Conservation (phyloP, 2,329 filamentous ascomycete genomes). For the Endoconidiophora laricicola region DNA sequence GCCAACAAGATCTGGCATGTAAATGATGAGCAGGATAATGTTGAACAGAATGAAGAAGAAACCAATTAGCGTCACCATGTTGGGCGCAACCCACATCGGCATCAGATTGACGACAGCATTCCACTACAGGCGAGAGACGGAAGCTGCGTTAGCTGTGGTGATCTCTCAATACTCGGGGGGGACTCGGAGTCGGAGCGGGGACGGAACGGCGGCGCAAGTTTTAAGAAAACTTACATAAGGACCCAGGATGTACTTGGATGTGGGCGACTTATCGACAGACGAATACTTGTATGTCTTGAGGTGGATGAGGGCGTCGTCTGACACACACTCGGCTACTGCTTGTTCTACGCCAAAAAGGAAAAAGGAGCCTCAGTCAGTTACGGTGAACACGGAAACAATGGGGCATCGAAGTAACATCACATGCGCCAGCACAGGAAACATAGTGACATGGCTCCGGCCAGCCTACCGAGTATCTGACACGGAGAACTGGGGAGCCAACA, state of each 20-base stretch:
- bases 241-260: slow-evolving; percentile 83
- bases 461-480: neutral
- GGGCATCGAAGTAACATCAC: neutral
- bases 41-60: slow-evolving; percentile 90
- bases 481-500: no score
- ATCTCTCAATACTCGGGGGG: no score
- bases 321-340: slow-evolving; percentile 57
- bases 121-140: slow-evolving; percentile 45
- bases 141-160: no score
- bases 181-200: neutral
- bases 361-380: neutral
- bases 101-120: slow-evolving; percentile 86
- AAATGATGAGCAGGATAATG: slow-evolving; percentile 54
- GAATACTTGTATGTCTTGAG: slow-evolving; percentile 96
- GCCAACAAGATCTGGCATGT: slow-evolving; percentile 78
- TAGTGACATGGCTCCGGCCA: neutral
- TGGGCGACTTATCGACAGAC: slow-evolving; percentile 84
- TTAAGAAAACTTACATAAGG: slow-evolving; percentile 64
- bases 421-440: neutral
- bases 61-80: slow-evolving; percentile 89
- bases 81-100: slow-evolving; percentile 91
- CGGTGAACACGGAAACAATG: neutral
- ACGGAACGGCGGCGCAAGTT: slow-evolving; percentile 3
- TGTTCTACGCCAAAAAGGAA: slow-evolving; percentile 18
- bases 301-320: slow-evolving; percentile 78